Percentiles rank a stretch among this genome's conserved stretches.
These are phyloP conservation scores for Phytopythium ostracodes DNA, from an alignment of 352 stramenopile species.

Conservation along the genomic window DNA sequence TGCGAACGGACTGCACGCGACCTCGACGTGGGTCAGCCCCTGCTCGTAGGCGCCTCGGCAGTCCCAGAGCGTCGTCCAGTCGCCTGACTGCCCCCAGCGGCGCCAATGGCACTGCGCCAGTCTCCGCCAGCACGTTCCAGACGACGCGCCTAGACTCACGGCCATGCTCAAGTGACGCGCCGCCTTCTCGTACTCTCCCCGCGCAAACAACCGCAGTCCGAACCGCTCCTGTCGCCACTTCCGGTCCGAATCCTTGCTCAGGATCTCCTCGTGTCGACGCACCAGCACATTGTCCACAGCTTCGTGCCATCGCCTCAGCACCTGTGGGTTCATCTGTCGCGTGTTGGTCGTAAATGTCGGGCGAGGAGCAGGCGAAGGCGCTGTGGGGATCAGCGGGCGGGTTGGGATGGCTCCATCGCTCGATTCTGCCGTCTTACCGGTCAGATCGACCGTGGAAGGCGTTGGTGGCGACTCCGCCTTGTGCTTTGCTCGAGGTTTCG, in stretches of 20 bases:
- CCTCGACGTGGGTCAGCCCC: constrained; percentile 44
- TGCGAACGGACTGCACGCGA: constrained; percentile 38
- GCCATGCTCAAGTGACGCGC: constrained; percentile 44
- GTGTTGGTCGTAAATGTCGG: background rate
- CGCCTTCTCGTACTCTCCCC: constrained; percentile 31
- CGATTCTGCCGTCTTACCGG: background rate
- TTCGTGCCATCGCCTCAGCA: constrained; percentile 34
- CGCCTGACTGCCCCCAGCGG: constrained; percentile 32
- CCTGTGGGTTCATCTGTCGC: background rate
- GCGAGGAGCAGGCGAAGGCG: too few relatives aligned
- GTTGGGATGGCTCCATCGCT: background rate
- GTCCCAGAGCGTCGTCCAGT: constrained; percentile 68
- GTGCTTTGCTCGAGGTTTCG: background rate
- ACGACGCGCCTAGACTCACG: constrained; percentile 40
- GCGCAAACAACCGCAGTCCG: constrained; percentile 42
- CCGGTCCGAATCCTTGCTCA: constrained; percentile 49
- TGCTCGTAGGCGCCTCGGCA: constrained; percentile 53
- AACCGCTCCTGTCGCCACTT: constrained; percentile 69
- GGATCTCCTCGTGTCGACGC: constrained; percentile 49
- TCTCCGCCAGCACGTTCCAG: constrained; percentile 42
- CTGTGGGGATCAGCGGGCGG: background rate
- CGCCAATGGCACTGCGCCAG: constrained; percentile 55
- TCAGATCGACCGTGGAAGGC: background rate
- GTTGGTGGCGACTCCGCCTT: background rate
- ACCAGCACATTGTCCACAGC: constrained; percentile 45